Evolutionary conservation across 257 asterid species (phyloP).

Genomic region (Penstemon davidsonii): DNA sequence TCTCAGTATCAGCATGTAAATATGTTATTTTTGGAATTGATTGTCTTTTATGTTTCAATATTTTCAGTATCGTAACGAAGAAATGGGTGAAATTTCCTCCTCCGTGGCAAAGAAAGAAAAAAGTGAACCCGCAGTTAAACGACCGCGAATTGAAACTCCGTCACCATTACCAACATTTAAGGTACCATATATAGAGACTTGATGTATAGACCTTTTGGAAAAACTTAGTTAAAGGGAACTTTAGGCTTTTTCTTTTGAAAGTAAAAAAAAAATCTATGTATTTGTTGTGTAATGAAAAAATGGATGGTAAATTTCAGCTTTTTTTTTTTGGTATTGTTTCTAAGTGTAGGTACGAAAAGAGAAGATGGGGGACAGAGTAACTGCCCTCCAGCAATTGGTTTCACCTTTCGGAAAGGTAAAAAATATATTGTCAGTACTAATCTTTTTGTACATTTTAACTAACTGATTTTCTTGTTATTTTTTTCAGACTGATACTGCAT

Average conservation of each 20-base stretch:
- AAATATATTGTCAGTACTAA: background rate
- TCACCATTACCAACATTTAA: conserved; percentile 72
- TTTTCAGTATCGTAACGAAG: conserved; percentile 29
- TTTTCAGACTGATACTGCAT: conserved; percentile 60
- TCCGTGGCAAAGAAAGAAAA: conserved; percentile 36
- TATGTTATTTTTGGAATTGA: background rate
- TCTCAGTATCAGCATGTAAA: background rate
- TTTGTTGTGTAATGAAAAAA: conserved; percentile 7
- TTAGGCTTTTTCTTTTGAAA: background rate
- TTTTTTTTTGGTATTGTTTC: background rate
- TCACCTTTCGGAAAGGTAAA: conserved; percentile 52
- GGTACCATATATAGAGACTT: conserved; percentile 32
- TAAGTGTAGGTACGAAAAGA: conserved; percentile 49
- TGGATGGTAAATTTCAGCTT: conserved; percentile 17
- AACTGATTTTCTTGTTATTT: background rate
- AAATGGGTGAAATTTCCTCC: conserved; percentile 11
- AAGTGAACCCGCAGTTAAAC: conserved; percentile 42
- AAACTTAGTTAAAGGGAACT: background rate
- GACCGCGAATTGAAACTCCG: conserved; percentile 55
- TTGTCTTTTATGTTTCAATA: background rate
- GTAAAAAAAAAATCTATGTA: background rate
- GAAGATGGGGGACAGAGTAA: conserved; percentile 59
- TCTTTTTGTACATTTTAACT: background rate
- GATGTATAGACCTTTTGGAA: conserved; percentile 6
- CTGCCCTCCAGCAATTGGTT: conserved; percentile 64